Evolutionary conservation across 2,329 filamentous ascomycete genomes (phyloP), one percentile per base, ranked within the genome.

Genomic region (Pseudogymnoascus sp.): DNA sequence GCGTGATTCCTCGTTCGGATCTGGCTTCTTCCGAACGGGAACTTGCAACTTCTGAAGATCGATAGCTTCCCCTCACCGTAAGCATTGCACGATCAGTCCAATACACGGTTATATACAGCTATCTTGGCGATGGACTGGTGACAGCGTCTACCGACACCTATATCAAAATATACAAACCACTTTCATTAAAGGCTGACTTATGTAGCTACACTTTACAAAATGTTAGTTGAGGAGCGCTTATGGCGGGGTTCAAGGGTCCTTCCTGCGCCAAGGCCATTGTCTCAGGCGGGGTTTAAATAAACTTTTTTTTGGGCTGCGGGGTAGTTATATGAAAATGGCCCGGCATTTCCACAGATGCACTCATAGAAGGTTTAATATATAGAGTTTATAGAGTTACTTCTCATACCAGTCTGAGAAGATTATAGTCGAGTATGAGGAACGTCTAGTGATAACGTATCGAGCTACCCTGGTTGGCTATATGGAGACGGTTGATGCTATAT

Each of bases 201-300:
- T 9, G 29, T 15, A 55, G 27, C n/a, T 7, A 12, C 4, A 9
- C 8, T 6, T 33, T 29, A 13, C 8, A 4, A 18, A 5, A 18
- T 18, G 4, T 10, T 55, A 13, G 27, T 10, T 55, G 4, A n/a
- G 12, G 12, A 15, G 29, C 9, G 29, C 29, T 35, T 33, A 33
- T 55, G 29, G 45, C 29, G 48, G 48, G 48, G 48, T 55, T 55
- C 48, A 55, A 45, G 48, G 29, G 48, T 21, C 48, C 48, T 35
- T 21, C 48, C 48, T 35, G 9, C 45, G 48, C 48, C 48, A 55
- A 55, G 48, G 7, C 29, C 7, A 18, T 55, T 55, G 10, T 55
- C 48, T 55, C 48, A 5, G 48, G 48, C 48, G 48, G 27, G 48
- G 29, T 55, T 27, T 10, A 55, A 55, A 33, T 33, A 55, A 55